These are phyloP conservation scores for Kwoniella pini DNA, from an alignment of 768 basidiomycete genomes.

Conservation along the genomic window DNA sequence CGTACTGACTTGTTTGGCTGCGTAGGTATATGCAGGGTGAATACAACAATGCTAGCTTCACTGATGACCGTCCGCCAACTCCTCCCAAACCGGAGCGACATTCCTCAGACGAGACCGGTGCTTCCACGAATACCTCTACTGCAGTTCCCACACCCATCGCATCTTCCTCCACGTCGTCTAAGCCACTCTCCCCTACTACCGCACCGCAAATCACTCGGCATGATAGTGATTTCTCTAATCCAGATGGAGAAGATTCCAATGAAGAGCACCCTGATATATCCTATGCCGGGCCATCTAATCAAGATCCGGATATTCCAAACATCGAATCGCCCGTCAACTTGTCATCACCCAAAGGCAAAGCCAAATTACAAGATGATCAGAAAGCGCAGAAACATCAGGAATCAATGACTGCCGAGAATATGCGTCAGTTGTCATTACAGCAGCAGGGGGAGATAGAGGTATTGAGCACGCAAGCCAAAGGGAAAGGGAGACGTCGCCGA, in stretches of 20 bases:
- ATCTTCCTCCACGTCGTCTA: not conserved
- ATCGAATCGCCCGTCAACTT: constrained; percentile 5
- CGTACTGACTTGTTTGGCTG: too few relatives aligned
- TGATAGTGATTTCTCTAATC: not conserved
- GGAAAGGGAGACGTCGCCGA: not conserved
- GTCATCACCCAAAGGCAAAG: not conserved
- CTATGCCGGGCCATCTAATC: constrained; percentile 32
- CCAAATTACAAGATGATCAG: not conserved
- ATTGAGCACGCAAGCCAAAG: constrained; percentile 1
- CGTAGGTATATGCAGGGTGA: constrained; percentile 16
- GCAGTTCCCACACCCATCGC: not conserved
- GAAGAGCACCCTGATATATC: constrained; percentile 17
- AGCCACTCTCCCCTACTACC: not conserved
- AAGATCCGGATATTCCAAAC: constrained; percentile 43
- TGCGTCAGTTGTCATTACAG: constrained; percentile 13
- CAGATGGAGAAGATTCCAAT: constrained; percentile 1
- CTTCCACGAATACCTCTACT: not conserved
- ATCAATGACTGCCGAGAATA: constrained; percentile 23
- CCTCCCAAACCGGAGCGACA: not conserved
- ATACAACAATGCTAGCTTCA: constrained; percentile 13
- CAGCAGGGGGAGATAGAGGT: constrained; percentile 16
- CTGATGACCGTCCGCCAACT: constrained; percentile 1
- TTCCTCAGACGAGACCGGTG: not conserved
- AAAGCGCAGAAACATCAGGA: not conserved
- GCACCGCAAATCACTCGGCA: not conserved